Evolutionary conservation across 225 moss, liverwort and hornwort genomes (phyloP).

Genomic region (Physcomitrellopsis africana): DNA sequence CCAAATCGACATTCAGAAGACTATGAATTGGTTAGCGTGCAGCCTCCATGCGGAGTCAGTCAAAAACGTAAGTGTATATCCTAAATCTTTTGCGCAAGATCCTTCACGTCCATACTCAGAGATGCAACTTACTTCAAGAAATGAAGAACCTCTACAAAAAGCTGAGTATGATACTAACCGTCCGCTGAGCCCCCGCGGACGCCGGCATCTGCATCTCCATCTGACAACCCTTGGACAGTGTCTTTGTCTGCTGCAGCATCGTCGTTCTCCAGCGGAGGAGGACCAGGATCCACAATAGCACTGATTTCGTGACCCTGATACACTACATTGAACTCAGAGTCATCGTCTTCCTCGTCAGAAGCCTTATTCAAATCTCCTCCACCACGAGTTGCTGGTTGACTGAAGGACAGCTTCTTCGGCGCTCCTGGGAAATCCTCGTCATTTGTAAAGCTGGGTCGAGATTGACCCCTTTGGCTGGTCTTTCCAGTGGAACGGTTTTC

Average conservation of each 20-base stretch:
- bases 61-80: too few species aligned
- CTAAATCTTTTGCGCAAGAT: too few species aligned
- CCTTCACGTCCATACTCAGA: too few species aligned
- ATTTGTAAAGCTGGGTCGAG: conserved; percentile 18
- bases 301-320: conserved; percentile 46
- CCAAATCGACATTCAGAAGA: conserved; percentile 7
- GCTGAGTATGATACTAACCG: conserved; percentile 9
- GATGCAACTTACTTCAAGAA: neutral
- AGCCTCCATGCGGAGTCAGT: too few species aligned
- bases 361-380: conserved; percentile 21
- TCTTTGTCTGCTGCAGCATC: conserved; percentile 34
- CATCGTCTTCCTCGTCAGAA: conserved; percentile 40
- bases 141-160: neutral
- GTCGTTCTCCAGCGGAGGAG: conserved; percentile 2
- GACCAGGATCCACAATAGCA: conserved; percentile 26
- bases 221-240: conserved; percentile 33
- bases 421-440: neutral
- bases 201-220: conserved; percentile 13
- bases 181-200: neutral
- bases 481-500: neutral
- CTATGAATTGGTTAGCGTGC: too few species aligned
- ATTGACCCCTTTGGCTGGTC: conserved; percentile 31
- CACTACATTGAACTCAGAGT: conserved; percentile 40
- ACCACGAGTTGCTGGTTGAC: conserved; percentile 25
- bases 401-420: conserved; percentile 27